Conservation (phyloP, 2,329 filamentous ascomycete species). For the Botryotinia calthae region DNA sequence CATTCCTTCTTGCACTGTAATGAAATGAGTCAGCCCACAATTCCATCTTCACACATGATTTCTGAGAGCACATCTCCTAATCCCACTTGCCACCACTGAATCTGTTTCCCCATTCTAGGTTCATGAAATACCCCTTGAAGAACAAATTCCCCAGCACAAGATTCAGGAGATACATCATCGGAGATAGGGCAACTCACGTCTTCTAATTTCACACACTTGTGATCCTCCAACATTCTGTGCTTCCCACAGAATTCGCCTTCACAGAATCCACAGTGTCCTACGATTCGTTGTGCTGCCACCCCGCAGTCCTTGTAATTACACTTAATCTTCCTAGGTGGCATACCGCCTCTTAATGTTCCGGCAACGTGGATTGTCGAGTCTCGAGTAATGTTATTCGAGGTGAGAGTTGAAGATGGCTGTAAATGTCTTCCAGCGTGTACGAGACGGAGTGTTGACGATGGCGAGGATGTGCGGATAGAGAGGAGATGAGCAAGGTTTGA, state of each 20-base stretch:
- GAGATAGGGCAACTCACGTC: conserved; percentile 57
- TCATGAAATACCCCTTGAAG: conserved; percentile 12
- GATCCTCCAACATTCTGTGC: conserved; percentile 89
- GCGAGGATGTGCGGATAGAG: conserved; percentile 55
- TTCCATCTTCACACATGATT: conserved; percentile 29
- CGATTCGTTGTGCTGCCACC: conserved; percentile 83
- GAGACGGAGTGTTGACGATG: conserved; percentile 51
- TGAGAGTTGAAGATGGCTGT: conserved; percentile 41
- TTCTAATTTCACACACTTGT: conserved; percentile 89
- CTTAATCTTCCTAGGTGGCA: conserved; percentile 68
- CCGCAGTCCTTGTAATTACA: conserved; percentile 91
- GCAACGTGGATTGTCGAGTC: conserved; percentile 54
- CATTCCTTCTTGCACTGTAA: conserved; percentile 89
- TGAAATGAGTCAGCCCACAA: conserved; percentile 8
- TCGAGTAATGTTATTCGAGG: conserved; percentile 47
- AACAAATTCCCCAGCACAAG: conserved; percentile 26
- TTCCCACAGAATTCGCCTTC: conserved; percentile 91
- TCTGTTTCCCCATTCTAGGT: background rate
- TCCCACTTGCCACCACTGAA: conserved; percentile 44
- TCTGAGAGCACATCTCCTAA: conserved; percentile 40
- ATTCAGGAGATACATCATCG: conserved; percentile 2
- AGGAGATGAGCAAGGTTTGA: conserved; percentile 55
- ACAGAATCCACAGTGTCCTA: conserved; percentile 96
- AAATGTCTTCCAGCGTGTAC: conserved; percentile 59
- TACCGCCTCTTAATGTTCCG: conserved; percentile 53